Conservation (phyloP, 2,329 filamentous ascomycete species). For the Fusarium secorum region DNA sequence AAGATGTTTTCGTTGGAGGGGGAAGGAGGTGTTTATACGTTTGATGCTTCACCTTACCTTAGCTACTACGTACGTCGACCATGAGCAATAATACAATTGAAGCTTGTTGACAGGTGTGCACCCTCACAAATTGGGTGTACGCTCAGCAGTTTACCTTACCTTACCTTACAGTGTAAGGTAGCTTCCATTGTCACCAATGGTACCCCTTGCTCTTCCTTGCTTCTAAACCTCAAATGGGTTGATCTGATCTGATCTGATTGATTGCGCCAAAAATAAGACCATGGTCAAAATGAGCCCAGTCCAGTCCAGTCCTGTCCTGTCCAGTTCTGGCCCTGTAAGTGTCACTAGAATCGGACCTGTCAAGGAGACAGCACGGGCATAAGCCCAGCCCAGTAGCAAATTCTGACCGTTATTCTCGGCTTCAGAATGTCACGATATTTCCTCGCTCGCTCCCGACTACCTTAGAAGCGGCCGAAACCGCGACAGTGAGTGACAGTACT, state of each 20-base stretch:
- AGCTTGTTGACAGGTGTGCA: slow-evolving; percentile 2
- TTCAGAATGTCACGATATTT: slow-evolving; percentile 18
- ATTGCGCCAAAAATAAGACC: slow-evolving; percentile 34
- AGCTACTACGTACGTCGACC: background rate
- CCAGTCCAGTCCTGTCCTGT: background rate
- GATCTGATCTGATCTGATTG: slow-evolving; percentile 33
- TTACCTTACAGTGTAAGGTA: background rate
- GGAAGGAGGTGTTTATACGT: slow-evolving; percentile 38
- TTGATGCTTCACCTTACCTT: slow-evolving; percentile 2
- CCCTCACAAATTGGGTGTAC: slow-evolving; percentile 14
- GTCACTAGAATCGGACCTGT: slow-evolving; percentile 23
- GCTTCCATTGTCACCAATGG: background rate
- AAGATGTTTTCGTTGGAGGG: slow-evolving; percentile 26
- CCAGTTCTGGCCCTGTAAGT: background rate
- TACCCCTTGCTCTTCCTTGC: slow-evolving; percentile 1
- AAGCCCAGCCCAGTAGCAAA: slow-evolving; percentile 3
- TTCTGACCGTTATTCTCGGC: slow-evolving; percentile 8
- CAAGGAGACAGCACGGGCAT: slow-evolving; percentile 32
- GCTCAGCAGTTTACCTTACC: background rate
- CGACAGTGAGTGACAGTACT: background rate
- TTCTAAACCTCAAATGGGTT: slow-evolving; percentile 25
- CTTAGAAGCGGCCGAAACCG: slow-evolving; percentile 16
- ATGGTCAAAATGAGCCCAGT: slow-evolving; percentile 9
- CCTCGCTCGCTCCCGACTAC: slow-evolving; percentile 26
- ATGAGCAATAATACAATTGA: background rate